These are phyloP conservation scores for Lodderomyces parapsilosis DNA, from an alignment of 1,139 yeast genomes.

Conservation along the genomic window DNA sequence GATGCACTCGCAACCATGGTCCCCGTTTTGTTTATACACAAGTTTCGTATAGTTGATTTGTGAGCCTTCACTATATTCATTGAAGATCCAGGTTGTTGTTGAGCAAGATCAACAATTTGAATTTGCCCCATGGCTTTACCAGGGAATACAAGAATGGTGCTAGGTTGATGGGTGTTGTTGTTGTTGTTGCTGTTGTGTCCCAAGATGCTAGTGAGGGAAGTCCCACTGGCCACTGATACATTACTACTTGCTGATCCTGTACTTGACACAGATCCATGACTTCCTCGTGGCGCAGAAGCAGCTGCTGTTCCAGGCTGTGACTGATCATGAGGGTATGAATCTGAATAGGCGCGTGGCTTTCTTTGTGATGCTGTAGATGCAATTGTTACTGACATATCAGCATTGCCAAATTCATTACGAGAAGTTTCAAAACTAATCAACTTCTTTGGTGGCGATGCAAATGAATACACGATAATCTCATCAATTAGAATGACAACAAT, in stretches of 20 bases:
- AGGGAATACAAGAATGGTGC: conserved; percentile 65
- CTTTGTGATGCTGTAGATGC: not conserved
- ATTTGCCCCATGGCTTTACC: conserved; percentile 70
- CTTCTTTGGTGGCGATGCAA: conserved; percentile 73
- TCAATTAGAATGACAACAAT: conserved; percentile 70
- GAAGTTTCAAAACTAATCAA: conserved; percentile 71
- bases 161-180: not conserved
- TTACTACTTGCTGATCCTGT: conserved; percentile 5
- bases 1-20: conserved; percentile 85
- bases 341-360: not conserved
- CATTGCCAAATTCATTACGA: conserved; percentile 67
- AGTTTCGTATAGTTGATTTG: conserved; percentile 62
- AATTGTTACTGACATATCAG: conserved; percentile 50
- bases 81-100: conserved; percentile 18
- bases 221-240: conserved; percentile 4
- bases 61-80: conserved; percentile 84
- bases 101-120: conserved; percentile 69
- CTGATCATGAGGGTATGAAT: not conserved
- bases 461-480: conserved; percentile 73
- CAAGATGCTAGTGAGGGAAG: not conserved
- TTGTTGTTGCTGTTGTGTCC: not conserved
- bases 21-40: conserved; percentile 71
- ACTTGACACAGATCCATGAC: conserved; percentile 1
- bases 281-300: too few species aligned
- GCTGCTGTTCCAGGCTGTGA: not conserved